Conservation (phyloP, 129 eudicot species). For the Flaveria bidentis region DNA sequence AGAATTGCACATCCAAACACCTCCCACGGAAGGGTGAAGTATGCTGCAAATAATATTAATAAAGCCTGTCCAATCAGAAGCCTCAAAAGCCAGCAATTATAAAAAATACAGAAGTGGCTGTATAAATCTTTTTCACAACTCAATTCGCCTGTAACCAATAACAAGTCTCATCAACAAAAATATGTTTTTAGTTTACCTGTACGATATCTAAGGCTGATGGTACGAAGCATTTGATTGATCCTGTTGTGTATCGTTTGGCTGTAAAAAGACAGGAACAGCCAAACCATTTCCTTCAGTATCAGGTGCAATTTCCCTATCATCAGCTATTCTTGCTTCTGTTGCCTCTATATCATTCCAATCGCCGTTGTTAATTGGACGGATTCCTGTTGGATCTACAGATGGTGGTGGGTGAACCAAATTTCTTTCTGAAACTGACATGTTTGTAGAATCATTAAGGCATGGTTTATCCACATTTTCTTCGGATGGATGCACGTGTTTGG, state of each 20-base stretch:
- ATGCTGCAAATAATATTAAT: not conserved
- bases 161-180: slow-evolving; percentile 16
- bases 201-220: slow-evolving; percentile 44
- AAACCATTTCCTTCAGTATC: slow-evolving; percentile 59
- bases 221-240: slow-evolving; percentile 53
- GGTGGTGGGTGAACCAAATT: slow-evolving; percentile 42
- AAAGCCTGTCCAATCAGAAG: slow-evolving; percentile 21
- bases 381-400: slow-evolving; percentile 30
- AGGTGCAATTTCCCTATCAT: slow-evolving; percentile 76
- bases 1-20: not conserved
- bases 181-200: not conserved
- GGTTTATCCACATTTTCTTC: slow-evolving; percentile 94
- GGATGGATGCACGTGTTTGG: slow-evolving; percentile 84
- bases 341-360: slow-evolving; percentile 96
- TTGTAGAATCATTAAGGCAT: slow-evolving; percentile 61
- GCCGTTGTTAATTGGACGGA: slow-evolving; percentile 51
- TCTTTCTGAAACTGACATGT: slow-evolving; percentile 51
- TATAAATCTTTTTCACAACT: slow-evolving; percentile 28
- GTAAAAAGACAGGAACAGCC: slow-evolving; percentile 78
- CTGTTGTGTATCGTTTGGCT: slow-evolving; percentile 42
- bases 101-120: slow-evolving; percentile 27
- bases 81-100: slow-evolving; percentile 27
- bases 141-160: slow-evolving; percentile 21
- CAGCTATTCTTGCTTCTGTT: slow-evolving; percentile 78
- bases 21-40: not conserved